A percentile compares a stretch with the other conserved stretches of the same genome.
phyloP scores from a whole-genome alignment of 768 basidiomycete genomes.

The Xerocomus brunneocitrinus region DNA sequence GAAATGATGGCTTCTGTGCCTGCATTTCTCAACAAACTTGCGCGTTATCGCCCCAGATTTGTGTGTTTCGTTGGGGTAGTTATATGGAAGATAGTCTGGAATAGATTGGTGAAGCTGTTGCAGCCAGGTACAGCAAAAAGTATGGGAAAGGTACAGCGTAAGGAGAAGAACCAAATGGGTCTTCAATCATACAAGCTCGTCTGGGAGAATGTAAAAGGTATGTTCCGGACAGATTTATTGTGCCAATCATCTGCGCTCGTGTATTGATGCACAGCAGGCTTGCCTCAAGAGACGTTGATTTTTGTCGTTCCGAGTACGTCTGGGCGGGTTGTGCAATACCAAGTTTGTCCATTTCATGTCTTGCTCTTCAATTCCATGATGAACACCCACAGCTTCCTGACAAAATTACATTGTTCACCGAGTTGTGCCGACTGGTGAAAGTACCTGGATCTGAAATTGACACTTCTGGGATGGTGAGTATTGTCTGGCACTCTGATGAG shows the following conservation, averaged over 20 bases:
- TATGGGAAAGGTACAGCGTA: neutral
- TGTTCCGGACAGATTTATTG: neutral
- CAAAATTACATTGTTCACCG: conserved; percentile 40
- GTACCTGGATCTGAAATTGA: conserved; percentile 12
- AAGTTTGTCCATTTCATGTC: conserved; percentile 39
- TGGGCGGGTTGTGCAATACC: conserved; percentile 65
- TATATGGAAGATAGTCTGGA: conserved; percentile 48
- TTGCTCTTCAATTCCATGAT: neutral
- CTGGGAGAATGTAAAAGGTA: conserved; percentile 10
- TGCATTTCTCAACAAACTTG: conserved; percentile 55
- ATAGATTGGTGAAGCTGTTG: conserved; percentile 30
- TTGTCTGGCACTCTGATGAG: neutral
- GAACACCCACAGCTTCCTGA: conserved; percentile 37
- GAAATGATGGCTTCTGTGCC: conserved; percentile 58
- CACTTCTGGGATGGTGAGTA: conserved; percentile 6
- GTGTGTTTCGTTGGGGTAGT: conserved; percentile 77
- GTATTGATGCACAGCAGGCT: neutral
- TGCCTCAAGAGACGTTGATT: conserved; percentile 55
- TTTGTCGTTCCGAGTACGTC: conserved; percentile 78
- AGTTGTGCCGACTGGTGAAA: conserved; percentile 30
- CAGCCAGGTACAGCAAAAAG: neutral
- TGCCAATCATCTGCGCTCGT: neutral
- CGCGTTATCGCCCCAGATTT: conserved; percentile 51
- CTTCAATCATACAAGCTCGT: conserved; percentile 24
- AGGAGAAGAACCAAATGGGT: conserved; percentile 11